These are phyloP conservation scores for Bidens hawaiensis DNA, from an alignment of 140 eudicot genomes.

Conservation along the genomic window DNA sequence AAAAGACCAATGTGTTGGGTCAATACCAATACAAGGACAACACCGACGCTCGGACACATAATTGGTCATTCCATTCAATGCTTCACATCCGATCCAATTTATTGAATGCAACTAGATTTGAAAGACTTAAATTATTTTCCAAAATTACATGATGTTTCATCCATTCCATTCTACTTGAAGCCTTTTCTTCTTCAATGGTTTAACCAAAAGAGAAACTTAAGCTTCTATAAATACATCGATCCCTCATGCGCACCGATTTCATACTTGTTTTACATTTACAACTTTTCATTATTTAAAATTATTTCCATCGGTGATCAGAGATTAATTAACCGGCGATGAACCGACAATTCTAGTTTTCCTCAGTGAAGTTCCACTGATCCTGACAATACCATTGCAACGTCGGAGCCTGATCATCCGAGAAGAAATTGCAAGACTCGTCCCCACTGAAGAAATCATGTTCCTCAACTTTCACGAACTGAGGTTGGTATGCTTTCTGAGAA, in stretches of 20 bases:
- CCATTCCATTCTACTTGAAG: slow-evolving; percentile 6
- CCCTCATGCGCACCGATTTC: slow-evolving; percentile 22
- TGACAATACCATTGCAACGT: slow-evolving; percentile 72
- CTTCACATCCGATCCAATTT: no score
- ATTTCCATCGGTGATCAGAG: slow-evolving; percentile 11
- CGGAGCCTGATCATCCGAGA: slow-evolving; percentile 83
- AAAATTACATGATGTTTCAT: slow-evolving; percentile 20
- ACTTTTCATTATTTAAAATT: slow-evolving; percentile 5
- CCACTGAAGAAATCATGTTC: slow-evolving; percentile 77
- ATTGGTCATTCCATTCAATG: no score
- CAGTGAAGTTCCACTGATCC: slow-evolving; percentile 58
- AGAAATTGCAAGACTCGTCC: slow-evolving; percentile 81
- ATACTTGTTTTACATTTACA: slow-evolving; percentile 14
- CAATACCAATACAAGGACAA: no score
- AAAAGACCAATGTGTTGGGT: no score
- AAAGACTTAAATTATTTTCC: slow-evolving; percentile 8
- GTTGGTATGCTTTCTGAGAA: slow-evolving; percentile 53
- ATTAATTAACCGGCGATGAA: neutral
- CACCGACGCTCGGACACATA: no score
- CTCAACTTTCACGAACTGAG: slow-evolving; percentile 76
- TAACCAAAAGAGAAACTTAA: neutral
- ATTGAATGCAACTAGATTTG: slow-evolving; percentile 14
- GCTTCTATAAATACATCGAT: slow-evolving; percentile 8
- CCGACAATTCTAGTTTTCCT: neutral
- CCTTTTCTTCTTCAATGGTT: neutral